These are phyloP conservation scores for Daldinia sp. DNA, from an alignment of 2,329 filamentous ascomycete species.

Conservation along the genomic window DNA sequence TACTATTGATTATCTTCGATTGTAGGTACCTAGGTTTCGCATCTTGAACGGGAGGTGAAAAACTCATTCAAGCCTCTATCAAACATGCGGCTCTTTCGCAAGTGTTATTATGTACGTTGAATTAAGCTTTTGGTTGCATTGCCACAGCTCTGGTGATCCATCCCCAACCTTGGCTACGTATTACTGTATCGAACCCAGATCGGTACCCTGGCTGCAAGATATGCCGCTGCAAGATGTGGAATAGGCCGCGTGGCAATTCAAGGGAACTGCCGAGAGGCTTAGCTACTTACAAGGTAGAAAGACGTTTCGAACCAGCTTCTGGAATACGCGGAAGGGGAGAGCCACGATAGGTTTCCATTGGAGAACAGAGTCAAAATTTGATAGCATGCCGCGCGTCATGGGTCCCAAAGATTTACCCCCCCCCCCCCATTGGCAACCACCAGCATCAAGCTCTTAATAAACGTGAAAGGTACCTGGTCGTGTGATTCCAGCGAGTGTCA, in stretches of 20 bases:
- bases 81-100: slow-evolving; percentile 36
- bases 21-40: slow-evolving; percentile 6
- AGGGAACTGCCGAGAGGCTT: slow-evolving; percentile 21
- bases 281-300: slow-evolving; percentile 20
- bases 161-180: slow-evolving; percentile 39
- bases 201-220: slow-evolving; percentile 11
- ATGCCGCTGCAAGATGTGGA: slow-evolving; percentile 24
- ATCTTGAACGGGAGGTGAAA: slow-evolving; percentile 19
- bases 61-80: slow-evolving; percentile 13
- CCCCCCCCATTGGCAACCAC: slow-evolving; percentile 29
- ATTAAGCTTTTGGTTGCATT: slow-evolving; percentile 44
- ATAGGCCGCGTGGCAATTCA: slow-evolving; percentile 27
- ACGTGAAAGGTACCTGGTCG: slow-evolving; percentile 13
- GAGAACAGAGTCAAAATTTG: slow-evolving; percentile 9
- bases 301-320: slow-evolving; percentile 17
- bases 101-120: slow-evolving; percentile 26
- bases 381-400: slow-evolving; percentile 29
- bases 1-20: slow-evolving; percentile 3
- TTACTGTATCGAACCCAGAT: slow-evolving; percentile 41
- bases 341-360: slow-evolving; percentile 27
- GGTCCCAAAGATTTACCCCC: slow-evolving; percentile 13
- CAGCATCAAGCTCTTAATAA: slow-evolving; percentile 26
- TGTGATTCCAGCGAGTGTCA: slow-evolving; percentile 8
- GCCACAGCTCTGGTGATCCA: slow-evolving; percentile 34
- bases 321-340: slow-evolving; percentile 24